These are phyloP conservation scores for Myochromella boudieri DNA, from an alignment of 768 basidiomycete species.

Conservation along the genomic window DNA sequence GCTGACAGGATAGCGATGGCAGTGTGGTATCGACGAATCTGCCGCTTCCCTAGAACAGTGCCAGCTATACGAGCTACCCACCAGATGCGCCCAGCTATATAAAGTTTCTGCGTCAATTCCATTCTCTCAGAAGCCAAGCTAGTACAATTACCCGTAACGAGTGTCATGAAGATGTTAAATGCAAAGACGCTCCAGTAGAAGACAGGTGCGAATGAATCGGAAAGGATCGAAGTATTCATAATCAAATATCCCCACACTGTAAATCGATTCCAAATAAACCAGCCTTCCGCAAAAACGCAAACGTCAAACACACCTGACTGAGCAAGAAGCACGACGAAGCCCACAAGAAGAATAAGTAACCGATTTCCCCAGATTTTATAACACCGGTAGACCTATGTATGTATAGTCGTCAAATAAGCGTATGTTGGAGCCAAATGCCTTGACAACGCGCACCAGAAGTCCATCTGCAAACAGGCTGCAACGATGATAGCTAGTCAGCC, in stretches of 20 bases:
- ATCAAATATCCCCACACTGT: constrained; percentile 23
- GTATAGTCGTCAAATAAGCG: background rate
- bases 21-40: constrained; percentile 11
- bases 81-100: constrained; percentile 20
- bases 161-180: constrained; percentile 23
- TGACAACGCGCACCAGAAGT: constrained; percentile 21
- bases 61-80: constrained; percentile 17
- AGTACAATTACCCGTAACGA: constrained; percentile 20
- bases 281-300: background rate
- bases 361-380: constrained; percentile 13
- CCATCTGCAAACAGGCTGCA: constrained; percentile 27
- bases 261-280: background rate
- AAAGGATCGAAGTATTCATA: background rate
- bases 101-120: background rate
- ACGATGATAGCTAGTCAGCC: no score
- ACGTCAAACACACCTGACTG: constrained; percentile 29
- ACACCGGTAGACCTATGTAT: constrained; percentile 13
- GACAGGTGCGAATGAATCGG: constrained; percentile 7
- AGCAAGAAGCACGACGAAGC: constrained; percentile 25
- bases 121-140: background rate
- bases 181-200: constrained; percentile 26
- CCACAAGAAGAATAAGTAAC: constrained; percentile 5
- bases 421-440: background rate
- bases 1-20: constrained; percentile 17
- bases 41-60: constrained; percentile 3